Evolutionary conservation across 495 filamentous ascomycete species (phyloP).

Genomic region (Hypoxylon subgilvum): DNA sequence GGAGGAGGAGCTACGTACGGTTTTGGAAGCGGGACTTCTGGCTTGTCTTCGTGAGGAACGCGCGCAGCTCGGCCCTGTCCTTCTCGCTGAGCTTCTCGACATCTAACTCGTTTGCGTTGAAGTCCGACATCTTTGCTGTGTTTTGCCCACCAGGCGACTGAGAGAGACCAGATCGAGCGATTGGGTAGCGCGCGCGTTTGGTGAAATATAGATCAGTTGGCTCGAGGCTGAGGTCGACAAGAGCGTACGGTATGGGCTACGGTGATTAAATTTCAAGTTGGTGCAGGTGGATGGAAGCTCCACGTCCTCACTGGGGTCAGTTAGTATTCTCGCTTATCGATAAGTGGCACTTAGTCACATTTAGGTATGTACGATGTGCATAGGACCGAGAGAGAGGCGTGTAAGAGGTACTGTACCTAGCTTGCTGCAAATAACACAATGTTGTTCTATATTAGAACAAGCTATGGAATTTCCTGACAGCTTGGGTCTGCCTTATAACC

Average conservation of each 20-base stretch:
- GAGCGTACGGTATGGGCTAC: neutral
- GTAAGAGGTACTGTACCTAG: no score
- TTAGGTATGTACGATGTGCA: neutral
- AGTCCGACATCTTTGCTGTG: slow-evolving; percentile 18
- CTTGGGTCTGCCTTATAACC: neutral
- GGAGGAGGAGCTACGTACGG: slow-evolving; percentile 59
- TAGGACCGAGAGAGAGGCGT: no score
- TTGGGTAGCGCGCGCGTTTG: no score
- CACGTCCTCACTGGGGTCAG: neutral
- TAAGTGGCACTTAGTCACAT: neutral
- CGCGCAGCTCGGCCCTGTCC: slow-evolving; percentile 86
- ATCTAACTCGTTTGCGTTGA: slow-evolving; percentile 54
- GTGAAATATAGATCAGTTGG: neutral
- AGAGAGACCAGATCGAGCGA: no score
- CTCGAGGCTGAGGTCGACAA: neutral
- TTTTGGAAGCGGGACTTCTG: slow-evolving; percentile 82
- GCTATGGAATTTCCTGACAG: no score
- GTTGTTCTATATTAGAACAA: no score
- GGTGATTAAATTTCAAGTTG: neutral
- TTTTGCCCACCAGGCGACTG: no score
- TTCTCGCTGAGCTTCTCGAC: slow-evolving; percentile 75
- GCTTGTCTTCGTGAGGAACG: slow-evolving; percentile 77
- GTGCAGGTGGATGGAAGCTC: neutral
- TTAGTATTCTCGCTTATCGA: slow-evolving; percentile 1
- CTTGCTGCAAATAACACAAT: no score